Evolutionary conservation across 352 stramenopile species (phyloP).

Genomic region (Ophiocytium majus): DNA sequence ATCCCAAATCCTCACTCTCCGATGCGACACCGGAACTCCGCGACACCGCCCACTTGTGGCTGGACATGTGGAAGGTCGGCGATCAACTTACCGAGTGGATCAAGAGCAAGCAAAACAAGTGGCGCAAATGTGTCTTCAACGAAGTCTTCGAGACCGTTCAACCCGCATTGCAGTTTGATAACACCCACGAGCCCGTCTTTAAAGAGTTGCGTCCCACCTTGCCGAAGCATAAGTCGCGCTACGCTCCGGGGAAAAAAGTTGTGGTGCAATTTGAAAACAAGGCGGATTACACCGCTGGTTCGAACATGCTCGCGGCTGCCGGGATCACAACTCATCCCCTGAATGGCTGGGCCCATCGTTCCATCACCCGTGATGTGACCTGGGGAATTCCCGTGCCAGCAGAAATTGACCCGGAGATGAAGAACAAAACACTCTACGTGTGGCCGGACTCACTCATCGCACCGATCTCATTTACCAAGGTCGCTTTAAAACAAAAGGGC

Average conservation of each 20-base stretch:
- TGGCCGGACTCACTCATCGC: neutral
- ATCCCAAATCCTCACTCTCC: neutral
- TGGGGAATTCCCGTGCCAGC: neutral
- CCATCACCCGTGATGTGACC: constrained; percentile 8
- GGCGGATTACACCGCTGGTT: neutral
- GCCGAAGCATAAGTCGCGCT: neutral
- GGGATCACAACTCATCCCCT: neutral
- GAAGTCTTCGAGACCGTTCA: constrained; percentile 15
- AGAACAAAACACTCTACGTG: constrained; percentile 11
- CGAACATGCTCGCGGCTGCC: neutral
- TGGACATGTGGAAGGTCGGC: neutral
- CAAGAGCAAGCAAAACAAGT: constrained; percentile 4
- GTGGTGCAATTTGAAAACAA: constrained; percentile 10
- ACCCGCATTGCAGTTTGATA: neutral
- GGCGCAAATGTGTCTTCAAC: constrained; percentile 11
- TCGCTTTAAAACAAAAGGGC: neutral
- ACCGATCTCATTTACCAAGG: constrained; percentile 1
- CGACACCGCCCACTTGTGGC: neutral
- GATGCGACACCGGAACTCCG: neutral
- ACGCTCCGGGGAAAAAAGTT: constrained; percentile 1
- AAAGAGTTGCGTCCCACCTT: neutral
- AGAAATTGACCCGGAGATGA: constrained; percentile 10
- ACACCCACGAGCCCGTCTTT: neutral
- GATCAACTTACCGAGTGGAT: neutral
- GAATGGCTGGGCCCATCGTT: constrained; percentile 2